phyloP scores from a whole-genome alignment of 1,284 basidiomycete species.

The Sporisorium exsertum region DNA sequence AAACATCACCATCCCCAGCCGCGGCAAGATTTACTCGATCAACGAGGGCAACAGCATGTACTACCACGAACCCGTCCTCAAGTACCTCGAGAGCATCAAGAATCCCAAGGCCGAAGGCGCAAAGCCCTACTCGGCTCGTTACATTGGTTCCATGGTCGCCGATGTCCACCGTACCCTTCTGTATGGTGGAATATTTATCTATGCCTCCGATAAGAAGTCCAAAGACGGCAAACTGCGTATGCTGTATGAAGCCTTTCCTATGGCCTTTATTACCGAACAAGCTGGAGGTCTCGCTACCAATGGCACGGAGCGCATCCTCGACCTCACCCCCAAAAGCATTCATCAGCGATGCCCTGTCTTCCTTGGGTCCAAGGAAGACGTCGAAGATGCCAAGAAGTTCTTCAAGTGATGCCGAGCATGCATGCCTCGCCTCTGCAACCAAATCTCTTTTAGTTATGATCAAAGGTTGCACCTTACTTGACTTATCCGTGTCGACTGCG shows the following conservation, averaged over 20 bases:
- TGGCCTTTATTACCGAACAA: slow-evolving; percentile 96
- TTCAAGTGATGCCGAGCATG: slow-evolving; percentile 8
- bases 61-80: slow-evolving; percentile 78
- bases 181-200: slow-evolving; percentile 98
- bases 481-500: too few species aligned
- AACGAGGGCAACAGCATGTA: slow-evolving; percentile 98
- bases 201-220: slow-evolving; percentile 97
- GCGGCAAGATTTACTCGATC: slow-evolving; percentile 99
- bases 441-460: too few species aligned
- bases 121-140: slow-evolving; percentile 75
- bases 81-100: slow-evolving; percentile 96
- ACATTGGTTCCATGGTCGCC: slow-evolving; percentile 98
- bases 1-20: slow-evolving; percentile 89
- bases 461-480: too few species aligned
- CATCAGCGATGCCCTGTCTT: slow-evolving; percentile 95
- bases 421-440: too few species aligned
- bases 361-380: slow-evolving; percentile 93
- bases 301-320: slow-evolving; percentile 89
- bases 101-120: slow-evolving; percentile 70
- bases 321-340: slow-evolving; percentile 87
- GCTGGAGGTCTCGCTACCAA: slow-evolving; percentile 97
- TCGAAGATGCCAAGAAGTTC: slow-evolving; percentile 75
- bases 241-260: slow-evolving; percentile 99
- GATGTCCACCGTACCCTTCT: slow-evolving; percentile 95
- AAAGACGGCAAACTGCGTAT: slow-evolving; percentile 94